A percentile compares a stretch with the other conserved stretches of the same genome.
Conservation (phyloP, 768 basidiomycete genomes). For the Boletus rubescentipes region DNA sequence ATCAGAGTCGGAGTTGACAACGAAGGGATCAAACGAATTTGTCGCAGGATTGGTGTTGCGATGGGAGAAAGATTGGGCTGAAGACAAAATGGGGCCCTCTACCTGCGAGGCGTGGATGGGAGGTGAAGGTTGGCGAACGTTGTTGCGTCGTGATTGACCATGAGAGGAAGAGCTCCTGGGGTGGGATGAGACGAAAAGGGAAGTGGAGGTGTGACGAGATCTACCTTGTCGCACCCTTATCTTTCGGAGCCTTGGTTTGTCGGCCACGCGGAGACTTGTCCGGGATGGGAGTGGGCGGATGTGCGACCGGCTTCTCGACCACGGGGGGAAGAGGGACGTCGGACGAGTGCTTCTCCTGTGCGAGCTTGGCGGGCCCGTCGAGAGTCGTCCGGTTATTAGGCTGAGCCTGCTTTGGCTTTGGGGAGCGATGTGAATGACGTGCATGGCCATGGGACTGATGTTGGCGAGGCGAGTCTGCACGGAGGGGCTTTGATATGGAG, state of each 20-base stretch:
- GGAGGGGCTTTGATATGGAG: constrained; percentile 59
- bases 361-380: constrained; percentile 32
- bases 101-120: constrained; percentile 63
- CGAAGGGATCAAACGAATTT: constrained; percentile 50
- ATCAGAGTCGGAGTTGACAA: constrained; percentile 44
- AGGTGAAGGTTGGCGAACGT: constrained; percentile 63
- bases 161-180: constrained; percentile 48
- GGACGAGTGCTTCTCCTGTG: constrained; percentile 26
- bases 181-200: constrained; percentile 3
- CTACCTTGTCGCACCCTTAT: constrained; percentile 45
- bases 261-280: constrained; percentile 35
- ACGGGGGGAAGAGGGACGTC: constrained; percentile 35
- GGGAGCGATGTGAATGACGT: constrained; percentile 35
- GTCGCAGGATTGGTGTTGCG: constrained; percentile 33
- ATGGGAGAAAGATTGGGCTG: constrained; percentile 25
- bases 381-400: constrained; percentile 21
- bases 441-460: constrained; percentile 37
- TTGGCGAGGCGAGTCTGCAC: constrained; percentile 34
- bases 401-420: constrained; percentile 35
- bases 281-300: constrained; percentile 16
- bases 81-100: constrained; percentile 45
- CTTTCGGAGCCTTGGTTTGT: constrained; percentile 40
- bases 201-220: constrained; percentile 3
- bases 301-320: constrained; percentile 27
- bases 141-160: constrained; percentile 47